Evolutionary conservation across 805 yeast genomes (phyloP).

Genomic region (Scheffersomyces coipomensis): DNA sequence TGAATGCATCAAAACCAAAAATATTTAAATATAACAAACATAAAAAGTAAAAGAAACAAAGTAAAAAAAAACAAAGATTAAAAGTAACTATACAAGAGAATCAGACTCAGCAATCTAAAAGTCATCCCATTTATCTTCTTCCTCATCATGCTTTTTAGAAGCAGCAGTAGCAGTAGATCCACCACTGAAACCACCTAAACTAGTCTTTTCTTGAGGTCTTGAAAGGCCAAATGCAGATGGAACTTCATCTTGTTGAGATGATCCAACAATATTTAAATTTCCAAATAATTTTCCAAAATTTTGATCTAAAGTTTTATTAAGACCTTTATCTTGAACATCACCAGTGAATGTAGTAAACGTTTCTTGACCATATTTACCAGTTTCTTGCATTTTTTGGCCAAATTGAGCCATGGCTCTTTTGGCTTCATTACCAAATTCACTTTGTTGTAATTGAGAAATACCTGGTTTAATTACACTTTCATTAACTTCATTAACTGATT

Average conservation of each 20-base stretch:
- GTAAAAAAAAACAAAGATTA: too few relatives aligned
- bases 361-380: constrained; percentile 73
- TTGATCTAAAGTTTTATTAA: constrained; percentile 43
- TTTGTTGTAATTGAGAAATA: constrained; percentile 69
- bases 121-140: constrained; percentile 69
- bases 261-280: constrained; percentile 40
- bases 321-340: constrained; percentile 38
- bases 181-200: constrained; percentile 49
- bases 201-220: constrained; percentile 59
- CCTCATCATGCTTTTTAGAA: constrained; percentile 40
- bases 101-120: too few relatives aligned
- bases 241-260: constrained; percentile 34
- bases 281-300: constrained; percentile 57
- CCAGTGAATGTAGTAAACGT: constrained; percentile 59
- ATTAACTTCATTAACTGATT: constrained; percentile 81
- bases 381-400: constrained; percentile 90
- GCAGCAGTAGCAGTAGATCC: too few relatives aligned
- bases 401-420: constrained; percentile 94
- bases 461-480: constrained; percentile 92
- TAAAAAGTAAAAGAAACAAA: too few relatives aligned
- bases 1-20: too few relatives aligned
- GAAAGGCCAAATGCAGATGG: constrained; percentile 68
- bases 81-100: too few relatives aligned
- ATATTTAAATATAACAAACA: too few relatives aligned
- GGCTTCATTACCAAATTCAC: constrained; percentile 80